Conservation (phyloP, 2,329 filamentous ascomycete genomes). For the Colletotrichum spaethianum region DNA sequence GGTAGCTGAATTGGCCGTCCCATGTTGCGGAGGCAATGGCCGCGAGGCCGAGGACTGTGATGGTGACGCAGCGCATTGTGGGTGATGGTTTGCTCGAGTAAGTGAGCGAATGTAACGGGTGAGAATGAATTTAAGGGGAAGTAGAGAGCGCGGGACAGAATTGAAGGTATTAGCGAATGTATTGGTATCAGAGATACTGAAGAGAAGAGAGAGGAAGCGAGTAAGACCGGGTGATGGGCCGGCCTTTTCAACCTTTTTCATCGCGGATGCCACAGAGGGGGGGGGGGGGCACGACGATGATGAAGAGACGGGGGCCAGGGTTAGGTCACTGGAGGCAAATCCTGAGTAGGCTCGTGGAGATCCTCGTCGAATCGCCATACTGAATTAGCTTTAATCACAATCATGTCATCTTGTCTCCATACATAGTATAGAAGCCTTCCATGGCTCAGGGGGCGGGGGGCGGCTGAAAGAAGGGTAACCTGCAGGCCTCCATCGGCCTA, state of each 20-base stretch:
- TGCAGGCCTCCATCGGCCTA: conserved; percentile 11
- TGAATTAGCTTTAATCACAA: conserved; percentile 6
- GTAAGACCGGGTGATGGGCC: conserved; percentile 7
- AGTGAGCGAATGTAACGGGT: conserved; percentile 16
- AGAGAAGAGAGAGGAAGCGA: conserved; percentile 9
- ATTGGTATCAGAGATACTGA: conserved; percentile 46
- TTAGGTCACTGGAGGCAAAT: conserved; percentile 1
- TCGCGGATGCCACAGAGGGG: background rate
- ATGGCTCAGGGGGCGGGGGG: background rate
- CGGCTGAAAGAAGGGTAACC: background rate
- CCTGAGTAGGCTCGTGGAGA: conserved; percentile 31
- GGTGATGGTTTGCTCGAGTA: conserved; percentile 9
- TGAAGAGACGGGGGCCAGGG: conserved; percentile 4
- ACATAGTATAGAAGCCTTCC: conserved; percentile 8
- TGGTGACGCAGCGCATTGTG: conserved; percentile 41
- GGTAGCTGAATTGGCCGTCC: conserved; percentile 42
- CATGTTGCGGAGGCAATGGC: conserved; percentile 38
- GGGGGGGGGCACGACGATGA: background rate
- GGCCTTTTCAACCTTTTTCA: conserved; percentile 40
- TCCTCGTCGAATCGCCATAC: conserved; percentile 19
- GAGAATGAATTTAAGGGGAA: conserved; percentile 3
- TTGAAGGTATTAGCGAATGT: conserved; percentile 43
- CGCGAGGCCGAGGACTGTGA: conserved; percentile 42
- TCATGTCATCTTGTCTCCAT: conserved; percentile 25
- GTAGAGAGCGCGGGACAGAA: conserved; percentile 27